phyloP scores from a whole-genome alignment of 441 rosid genomes.

The Biscutella auriculata region DNA sequence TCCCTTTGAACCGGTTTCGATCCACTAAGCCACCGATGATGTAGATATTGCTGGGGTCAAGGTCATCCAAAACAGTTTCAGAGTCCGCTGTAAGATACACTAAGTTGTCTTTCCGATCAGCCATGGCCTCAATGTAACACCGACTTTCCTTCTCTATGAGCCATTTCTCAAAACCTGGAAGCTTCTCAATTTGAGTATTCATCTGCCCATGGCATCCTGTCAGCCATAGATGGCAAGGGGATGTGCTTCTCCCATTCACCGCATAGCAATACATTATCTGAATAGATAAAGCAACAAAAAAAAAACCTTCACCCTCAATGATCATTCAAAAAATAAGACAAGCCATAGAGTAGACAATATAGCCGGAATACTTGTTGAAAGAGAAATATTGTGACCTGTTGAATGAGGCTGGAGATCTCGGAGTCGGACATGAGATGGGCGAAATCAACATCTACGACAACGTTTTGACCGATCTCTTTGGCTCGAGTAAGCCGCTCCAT shows the following conservation, averaged over 20 bases:
- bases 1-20: constrained; percentile 78
- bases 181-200: constrained; percentile 50
- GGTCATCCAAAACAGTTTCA: constrained; percentile 55
- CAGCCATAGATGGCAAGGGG: constrained; percentile 70
- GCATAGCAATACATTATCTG: constrained; percentile 95
- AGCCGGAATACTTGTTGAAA: too few relatives aligned
- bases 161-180: constrained; percentile 88
- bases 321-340: too few relatives aligned
- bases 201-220: constrained; percentile 66
- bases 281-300: too few relatives aligned
- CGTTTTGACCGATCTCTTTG: constrained; percentile 47
- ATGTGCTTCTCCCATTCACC: constrained; percentile 49
- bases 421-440: constrained; percentile 57
- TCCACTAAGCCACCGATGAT: constrained; percentile 84
- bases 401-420: constrained; percentile 80
- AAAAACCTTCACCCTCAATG: too few relatives aligned
- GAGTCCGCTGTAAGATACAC: constrained; percentile 89
- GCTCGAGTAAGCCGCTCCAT: constrained; percentile 44
- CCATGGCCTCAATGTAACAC: constrained; percentile 61
- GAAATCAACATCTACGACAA: constrained; percentile 77
- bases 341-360: too few relatives aligned
- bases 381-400: too few relatives aligned
- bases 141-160: constrained; percentile 59
- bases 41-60: constrained; percentile 43
- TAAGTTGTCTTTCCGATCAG: constrained; percentile 48